phyloP scores from a whole-genome alignment of 2,329 filamentous ascomycete genomes.

The Nemania bipapillata region DNA sequence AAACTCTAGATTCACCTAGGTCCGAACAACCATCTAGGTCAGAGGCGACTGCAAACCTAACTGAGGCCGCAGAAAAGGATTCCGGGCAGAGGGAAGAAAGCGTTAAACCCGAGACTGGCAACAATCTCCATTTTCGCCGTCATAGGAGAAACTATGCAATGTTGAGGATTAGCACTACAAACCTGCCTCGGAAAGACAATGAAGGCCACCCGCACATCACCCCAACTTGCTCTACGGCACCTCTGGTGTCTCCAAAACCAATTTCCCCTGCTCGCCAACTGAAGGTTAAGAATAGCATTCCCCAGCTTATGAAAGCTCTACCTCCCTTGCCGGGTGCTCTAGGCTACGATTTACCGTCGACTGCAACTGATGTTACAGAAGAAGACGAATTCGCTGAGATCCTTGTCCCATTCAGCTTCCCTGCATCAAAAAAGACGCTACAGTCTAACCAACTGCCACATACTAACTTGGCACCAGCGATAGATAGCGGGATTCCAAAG shows the following conservation, averaged over 20 bases:
- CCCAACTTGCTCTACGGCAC: constrained; percentile 48
- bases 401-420: constrained; percentile 46
- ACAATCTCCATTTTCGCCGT: constrained; percentile 39
- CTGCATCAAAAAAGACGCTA: constrained; percentile 3
- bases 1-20: neutral
- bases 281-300: constrained; percentile 61
- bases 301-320: constrained; percentile 64
- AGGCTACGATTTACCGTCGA: constrained; percentile 40
- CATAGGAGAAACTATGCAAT: constrained; percentile 47
- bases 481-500: neutral
- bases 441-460: neutral
- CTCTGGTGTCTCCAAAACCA: constrained; percentile 60
- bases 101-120: constrained; percentile 3
- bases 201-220: constrained; percentile 46
- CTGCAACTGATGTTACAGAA: constrained; percentile 40
- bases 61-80: constrained; percentile 10
- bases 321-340: constrained; percentile 57
- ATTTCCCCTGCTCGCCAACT: constrained; percentile 60
- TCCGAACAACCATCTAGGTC: neutral
- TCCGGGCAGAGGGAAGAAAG: neutral
- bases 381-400: constrained; percentile 48
- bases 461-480: neutral
- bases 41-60: neutral
- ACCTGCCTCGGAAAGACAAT: constrained; percentile 43
- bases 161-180: constrained; percentile 46